A percentile compares a stretch with the other conserved stretches of the same genome.
phyloP scores from a whole-genome alignment of 805 yeast genomes.

The Metschnikowia picachoensis region DNA sequence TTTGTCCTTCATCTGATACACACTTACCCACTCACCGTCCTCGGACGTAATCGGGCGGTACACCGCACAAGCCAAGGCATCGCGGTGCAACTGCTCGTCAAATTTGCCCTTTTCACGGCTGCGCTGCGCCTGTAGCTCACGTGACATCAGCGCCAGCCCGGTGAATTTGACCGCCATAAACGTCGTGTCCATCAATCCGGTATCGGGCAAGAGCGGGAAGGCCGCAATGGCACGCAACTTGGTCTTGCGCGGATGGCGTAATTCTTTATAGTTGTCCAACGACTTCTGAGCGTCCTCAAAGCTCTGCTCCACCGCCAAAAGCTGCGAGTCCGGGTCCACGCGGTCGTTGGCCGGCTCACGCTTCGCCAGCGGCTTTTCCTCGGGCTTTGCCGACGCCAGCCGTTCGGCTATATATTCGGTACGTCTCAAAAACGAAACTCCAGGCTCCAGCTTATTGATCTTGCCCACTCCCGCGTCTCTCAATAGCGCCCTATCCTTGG shows the following conservation, averaged over 20 bases:
- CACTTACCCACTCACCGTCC: conserved; percentile 74
- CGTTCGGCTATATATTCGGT: conserved; percentile 86
- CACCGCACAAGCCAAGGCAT: conserved; percentile 52
- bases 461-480: conserved; percentile 68
- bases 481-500: conserved; percentile 71
- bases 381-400: conserved; percentile 28
- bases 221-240: conserved; percentile 68
- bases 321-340: conserved; percentile 59
- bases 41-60: conserved; percentile 71
- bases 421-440: conserved; percentile 83
- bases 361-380: conserved; percentile 21
- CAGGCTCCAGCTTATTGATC: conserved; percentile 41
- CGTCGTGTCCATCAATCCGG: conserved; percentile 81
- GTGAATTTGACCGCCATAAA: conserved; percentile 61
- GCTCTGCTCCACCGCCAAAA: conserved; percentile 69
- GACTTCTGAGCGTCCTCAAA: conserved; percentile 60
- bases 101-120: conserved; percentile 25
- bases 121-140: conserved; percentile 32
- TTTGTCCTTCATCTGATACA: conserved; percentile 31
- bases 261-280: conserved; percentile 32
- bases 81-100: conserved; percentile 31
- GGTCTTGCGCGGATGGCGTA: conserved; percentile 78
- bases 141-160: conserved; percentile 49
- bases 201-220: conserved; percentile 85
- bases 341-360: conserved; percentile 20